Percentiles rank a stretch among this genome's conserved stretches.
These are phyloP conservation scores for Filobasidium wieringae DNA, from an alignment of 768 basidiomycete genomes.

Conservation along the genomic window DNA sequence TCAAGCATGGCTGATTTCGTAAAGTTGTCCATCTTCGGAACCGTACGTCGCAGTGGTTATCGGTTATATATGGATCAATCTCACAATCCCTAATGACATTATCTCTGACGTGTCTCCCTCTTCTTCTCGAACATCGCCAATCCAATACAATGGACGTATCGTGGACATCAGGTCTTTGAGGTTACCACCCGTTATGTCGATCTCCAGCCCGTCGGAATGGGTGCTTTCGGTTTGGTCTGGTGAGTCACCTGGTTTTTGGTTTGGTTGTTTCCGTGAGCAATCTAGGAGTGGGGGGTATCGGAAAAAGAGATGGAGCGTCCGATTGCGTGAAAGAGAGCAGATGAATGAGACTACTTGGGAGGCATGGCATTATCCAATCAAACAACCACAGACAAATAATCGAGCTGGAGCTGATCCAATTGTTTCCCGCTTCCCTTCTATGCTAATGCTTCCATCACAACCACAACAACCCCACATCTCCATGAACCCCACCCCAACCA, in stretches of 20 bases:
- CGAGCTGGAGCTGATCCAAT: too few species aligned
- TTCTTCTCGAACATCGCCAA: too few species aligned
- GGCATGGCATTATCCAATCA: too few species aligned
- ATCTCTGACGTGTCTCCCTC: background rate
- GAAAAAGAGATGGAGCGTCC: background rate
- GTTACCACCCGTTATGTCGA: constrained; percentile 98
- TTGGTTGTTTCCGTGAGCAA: background rate
- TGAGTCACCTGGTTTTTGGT: constrained; percentile 40
- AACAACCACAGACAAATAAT: too few species aligned
- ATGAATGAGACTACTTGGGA: too few species aligned
- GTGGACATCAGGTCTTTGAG: constrained; percentile 43
- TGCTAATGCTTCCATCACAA: too few species aligned
- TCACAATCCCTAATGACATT: background rate
- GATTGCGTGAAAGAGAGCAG: background rate
- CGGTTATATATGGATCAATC: background rate
- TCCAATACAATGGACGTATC: background rate
- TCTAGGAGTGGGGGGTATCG: background rate
- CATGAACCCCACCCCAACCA: background rate
- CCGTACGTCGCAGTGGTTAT: constrained; percentile 44
- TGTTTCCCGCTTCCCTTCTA: too few species aligned
- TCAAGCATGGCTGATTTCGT: constrained; percentile 60
- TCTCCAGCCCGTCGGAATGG: constrained; percentile 98
- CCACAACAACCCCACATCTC: too few species aligned
- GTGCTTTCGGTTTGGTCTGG: constrained; percentile 98
- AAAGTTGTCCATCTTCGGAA: constrained; percentile 96